Evolutionary conservation across 768 basidiomycete species (phyloP), one percentile per base, ranked within the genome.

Genomic region (Xerocomus brunneocitrinus): DNA sequence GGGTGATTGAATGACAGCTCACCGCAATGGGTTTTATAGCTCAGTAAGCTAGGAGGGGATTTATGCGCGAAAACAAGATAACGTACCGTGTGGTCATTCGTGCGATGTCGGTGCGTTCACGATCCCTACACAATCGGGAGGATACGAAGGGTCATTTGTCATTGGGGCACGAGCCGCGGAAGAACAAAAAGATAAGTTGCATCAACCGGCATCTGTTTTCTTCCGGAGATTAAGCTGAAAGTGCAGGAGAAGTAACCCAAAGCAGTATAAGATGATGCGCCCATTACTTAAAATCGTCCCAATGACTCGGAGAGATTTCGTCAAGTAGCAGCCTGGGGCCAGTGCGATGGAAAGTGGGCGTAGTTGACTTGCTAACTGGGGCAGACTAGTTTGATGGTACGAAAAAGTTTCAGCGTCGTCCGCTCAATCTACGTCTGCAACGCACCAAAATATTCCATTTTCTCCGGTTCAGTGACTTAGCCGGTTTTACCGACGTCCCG

Each of bases 1-100:
- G 27, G 48, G 8, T 40, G 43, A 19, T 36, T 40, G 48, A 36
- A 10, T 9, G 40, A 25, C 6, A 36, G 57, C 41, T 22, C 36
- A 32, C 9, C 4, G 31, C 7, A 8, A 35, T 8, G 25, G 24
- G n/a, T 34, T 50, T 61, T 64, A 64, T 63, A 63, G 12, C 49
- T n/a, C 36, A 48, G 28, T 31, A 43, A n/a, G 52, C 54, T 13
- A 8, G 36, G 50, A 58, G 24, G 32, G 34, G 27, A 32, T 27
- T 40, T 31, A 31, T 44, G 31, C 31, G 35, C 22, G 35, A 38
- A 34, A 39, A 49, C 25, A 14, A 19, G 24, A 36, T 7, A 32
- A 32, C 31, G 22, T 10, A 46, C 45, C 22, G 2, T 27, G 7
- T 24, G 14, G 27, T 49, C 40, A 58, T 48, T 8, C 6, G 12